Evolutionary conservation across 768 basidiomycete species (phyloP), one percentile per base, ranked within the genome.

Genomic region (Collybiopsis confluens): DNA sequence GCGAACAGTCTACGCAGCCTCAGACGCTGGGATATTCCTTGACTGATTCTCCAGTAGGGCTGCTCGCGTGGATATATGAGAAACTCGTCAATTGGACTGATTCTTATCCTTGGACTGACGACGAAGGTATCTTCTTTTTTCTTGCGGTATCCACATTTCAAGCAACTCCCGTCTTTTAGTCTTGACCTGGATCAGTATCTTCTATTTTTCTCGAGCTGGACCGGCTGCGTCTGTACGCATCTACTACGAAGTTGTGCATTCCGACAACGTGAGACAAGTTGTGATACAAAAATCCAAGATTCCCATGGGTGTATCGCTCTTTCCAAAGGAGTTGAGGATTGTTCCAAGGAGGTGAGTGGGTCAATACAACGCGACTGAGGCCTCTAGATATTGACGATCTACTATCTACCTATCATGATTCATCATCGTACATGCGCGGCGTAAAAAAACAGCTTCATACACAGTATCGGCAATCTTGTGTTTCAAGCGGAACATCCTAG

Each of bases 171-270:
- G 9, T 18, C 21, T 4, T 20, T 8, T 54, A 83, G 83, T 84
- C 1, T 58, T 86, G 27, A 81, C 79, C 0, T 86, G 83, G 82
- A 63, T 82, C 20, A 82, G 80, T 2, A 69, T 82, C 11, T 82
- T 78, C 59, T 78, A 73, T 70, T 83, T 85, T 64, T 83, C 82
- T 6, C 74, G 76, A 7, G 71, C 76, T 0, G 82, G 82, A 0
- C 82, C 85, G 3, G 72, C 81, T 2, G 80, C 83, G 0, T 77
- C 83, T 0, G 20, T 78, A 7, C 70, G 82, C 13, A 83, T 83
- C 20, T 86, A 85, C 63, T 84, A 77, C 59, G 85, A 86, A 60
- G 57, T 62, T 20, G 53, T 26, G 43, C 63, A 64, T 26, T 59
- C 56, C n/a, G 58, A 60, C 18, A 47, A 52, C 30, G 52, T 45